Conservation (phyloP, 805 yeast species). For the Saccharomycopsis selenospora region DNA sequence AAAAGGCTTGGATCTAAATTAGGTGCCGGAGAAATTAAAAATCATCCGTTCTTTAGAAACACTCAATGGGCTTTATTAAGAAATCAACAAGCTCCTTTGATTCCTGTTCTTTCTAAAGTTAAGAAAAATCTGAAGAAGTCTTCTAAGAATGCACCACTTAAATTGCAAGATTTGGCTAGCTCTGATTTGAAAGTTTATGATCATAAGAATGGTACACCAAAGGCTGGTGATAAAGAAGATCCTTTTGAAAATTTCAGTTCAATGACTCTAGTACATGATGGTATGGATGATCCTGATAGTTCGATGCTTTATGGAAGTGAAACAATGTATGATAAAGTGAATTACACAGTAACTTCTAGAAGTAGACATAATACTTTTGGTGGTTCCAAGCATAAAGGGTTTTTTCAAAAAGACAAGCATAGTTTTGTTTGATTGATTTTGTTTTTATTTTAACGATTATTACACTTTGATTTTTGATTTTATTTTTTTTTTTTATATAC, state of each 20-base stretch:
- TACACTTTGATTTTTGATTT: neutral
- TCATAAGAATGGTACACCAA: neutral
- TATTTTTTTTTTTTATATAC: neutral
- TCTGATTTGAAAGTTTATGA: conserved; percentile 4
- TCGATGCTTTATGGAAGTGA: conserved; percentile 41
- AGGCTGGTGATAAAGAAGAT: conserved; percentile 38
- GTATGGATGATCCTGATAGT: conserved; percentile 35
- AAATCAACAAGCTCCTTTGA: conserved; percentile 91
- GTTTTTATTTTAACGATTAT: too few species aligned
- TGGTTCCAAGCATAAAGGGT: conserved; percentile 10
- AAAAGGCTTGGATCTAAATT: conserved; percentile 85
- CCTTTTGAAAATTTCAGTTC: conserved; percentile 85
- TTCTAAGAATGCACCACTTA: conserved; percentile 1
- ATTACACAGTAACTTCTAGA: conserved; percentile 42
- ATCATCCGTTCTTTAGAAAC: conserved; percentile 83
- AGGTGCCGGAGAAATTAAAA: conserved; percentile 93
- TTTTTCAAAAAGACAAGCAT: conserved; percentile 19
- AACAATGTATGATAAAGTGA: conserved; percentile 45
- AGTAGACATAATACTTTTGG: conserved; percentile 14
- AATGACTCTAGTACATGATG: conserved; percentile 75
- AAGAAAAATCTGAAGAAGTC: conserved; percentile 23
- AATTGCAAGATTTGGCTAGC: conserved; percentile 15
- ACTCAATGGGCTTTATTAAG: conserved; percentile 94
- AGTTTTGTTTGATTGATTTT: conserved; percentile 6
- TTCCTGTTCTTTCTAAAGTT: conserved; percentile 63